Percentiles rank a stretch among this genome's conserved stretches.
Evolutionary conservation across 1,139 yeast genomes (phyloP).

Genomic region (Citeromyces siamensis): DNA sequence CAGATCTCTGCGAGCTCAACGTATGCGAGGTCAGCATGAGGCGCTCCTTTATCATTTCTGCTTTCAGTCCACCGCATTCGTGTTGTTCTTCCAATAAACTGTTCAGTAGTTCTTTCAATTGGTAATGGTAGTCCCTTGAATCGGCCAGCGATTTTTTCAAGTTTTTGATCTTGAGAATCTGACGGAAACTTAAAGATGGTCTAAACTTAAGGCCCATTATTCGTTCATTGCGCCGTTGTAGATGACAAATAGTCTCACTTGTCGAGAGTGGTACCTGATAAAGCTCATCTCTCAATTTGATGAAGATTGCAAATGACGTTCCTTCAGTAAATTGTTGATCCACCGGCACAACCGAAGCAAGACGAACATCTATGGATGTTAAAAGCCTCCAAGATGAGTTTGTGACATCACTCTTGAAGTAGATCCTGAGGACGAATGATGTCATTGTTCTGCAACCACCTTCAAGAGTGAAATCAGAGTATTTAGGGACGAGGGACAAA

Average conservation of each 20-base stretch:
- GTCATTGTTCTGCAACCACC: neutral
- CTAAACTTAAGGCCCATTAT: neutral
- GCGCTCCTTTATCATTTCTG: neutral
- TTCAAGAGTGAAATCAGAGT: neutral
- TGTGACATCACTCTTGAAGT: neutral
- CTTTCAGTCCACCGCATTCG: neutral
- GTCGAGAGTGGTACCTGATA: neutral
- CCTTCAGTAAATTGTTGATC: neutral
- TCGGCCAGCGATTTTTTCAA: neutral
- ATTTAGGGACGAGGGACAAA: neutral
- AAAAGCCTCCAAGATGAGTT: neutral
- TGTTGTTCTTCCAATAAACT: neutral
- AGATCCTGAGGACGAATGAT: neutral
- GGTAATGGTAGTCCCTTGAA: neutral
- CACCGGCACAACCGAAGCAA: neutral
- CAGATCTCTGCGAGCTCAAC: neutral
- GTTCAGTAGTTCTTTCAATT: neutral
- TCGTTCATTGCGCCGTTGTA: neutral
- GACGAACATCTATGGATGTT: neutral
- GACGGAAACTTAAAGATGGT: neutral
- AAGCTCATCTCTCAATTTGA: neutral
- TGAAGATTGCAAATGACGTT: neutral
- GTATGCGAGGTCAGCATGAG: neutral
- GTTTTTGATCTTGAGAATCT: neutral
- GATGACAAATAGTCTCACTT: neutral